phyloP scores from a whole-genome alignment of 1,139 yeast genomes.

The Lodderomyces beijingensis region DNA sequence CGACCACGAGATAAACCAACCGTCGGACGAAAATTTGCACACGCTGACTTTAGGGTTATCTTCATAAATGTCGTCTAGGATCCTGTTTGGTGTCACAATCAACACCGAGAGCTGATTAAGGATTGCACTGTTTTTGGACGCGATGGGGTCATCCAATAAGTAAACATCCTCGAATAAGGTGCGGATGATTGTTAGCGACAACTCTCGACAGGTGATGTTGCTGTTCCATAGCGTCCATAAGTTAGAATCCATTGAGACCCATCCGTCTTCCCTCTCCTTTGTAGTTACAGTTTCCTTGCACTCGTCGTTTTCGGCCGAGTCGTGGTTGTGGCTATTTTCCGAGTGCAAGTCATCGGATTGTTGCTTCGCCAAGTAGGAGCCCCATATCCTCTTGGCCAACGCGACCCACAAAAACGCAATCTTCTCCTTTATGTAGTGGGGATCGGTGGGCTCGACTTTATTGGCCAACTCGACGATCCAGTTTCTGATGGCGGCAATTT shows the following conservation, averaged over 20 bases:
- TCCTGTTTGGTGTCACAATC: conserved; percentile 67
- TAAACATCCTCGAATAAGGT: conserved; percentile 94
- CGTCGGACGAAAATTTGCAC: conserved; percentile 64
- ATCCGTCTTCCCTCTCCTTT: conserved; percentile 60
- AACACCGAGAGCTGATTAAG: conserved; percentile 81
- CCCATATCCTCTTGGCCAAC: conserved; percentile 92
- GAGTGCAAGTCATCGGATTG: background rate
- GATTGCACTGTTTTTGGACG: conserved; percentile 73
- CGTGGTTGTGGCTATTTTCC: background rate
- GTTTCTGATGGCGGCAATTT: conserved; percentile 62
- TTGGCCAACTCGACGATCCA: conserved; percentile 82
- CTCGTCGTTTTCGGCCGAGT: conserved; percentile 1
- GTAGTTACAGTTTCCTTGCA: conserved; percentile 14
- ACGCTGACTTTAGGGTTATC: conserved; percentile 58
- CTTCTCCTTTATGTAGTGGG: conserved; percentile 87
- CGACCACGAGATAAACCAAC: conserved; percentile 87
- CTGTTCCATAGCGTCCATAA: conserved; percentile 71
- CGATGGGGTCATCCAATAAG: conserved; percentile 84
- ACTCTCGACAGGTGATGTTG: conserved; percentile 61
- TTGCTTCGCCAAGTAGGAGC: conserved; percentile 36
- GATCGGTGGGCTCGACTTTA: conserved; percentile 60
- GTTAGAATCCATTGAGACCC: conserved; percentile 85
- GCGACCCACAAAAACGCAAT: conserved; percentile 89
- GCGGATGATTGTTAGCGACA: conserved; percentile 72
- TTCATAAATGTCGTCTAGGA: conserved; percentile 66